phyloP scores from a whole-genome alignment of 768 basidiomycete species.

The Fomitopsis serialis region DNA sequence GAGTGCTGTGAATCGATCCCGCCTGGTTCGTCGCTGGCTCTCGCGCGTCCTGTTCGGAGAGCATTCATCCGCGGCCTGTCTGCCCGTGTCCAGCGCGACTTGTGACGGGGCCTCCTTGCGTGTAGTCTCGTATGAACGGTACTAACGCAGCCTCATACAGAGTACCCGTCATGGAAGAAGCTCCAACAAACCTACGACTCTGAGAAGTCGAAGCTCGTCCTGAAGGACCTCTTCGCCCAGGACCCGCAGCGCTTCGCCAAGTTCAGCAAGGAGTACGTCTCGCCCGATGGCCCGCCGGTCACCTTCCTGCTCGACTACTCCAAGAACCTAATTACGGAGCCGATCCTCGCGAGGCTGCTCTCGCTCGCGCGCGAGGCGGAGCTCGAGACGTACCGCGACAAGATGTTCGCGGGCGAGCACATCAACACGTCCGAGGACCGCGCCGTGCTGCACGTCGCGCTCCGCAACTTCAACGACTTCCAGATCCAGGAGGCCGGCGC shows the following conservation, averaged over 20 bases:
- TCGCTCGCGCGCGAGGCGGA: conserved; percentile 79
- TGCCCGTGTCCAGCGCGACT: too few relatives aligned
- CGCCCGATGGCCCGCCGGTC: conserved; percentile 57
- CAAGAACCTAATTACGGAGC: conserved; percentile 90
- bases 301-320: conserved; percentile 94
- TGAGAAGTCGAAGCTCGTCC: conserved; percentile 66
- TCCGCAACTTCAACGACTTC: conserved; percentile 77
- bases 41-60: too few relatives aligned
- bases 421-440: conserved; percentile 99
- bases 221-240: conserved; percentile 89
- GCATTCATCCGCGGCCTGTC: too few relatives aligned
- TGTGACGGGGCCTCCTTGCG: too few relatives aligned
- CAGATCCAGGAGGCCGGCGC: conserved; percentile 77
- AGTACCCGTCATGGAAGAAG: conserved; percentile 87
- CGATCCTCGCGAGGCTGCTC: conserved; percentile 75
- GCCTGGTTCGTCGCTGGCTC: too few relatives aligned
- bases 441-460: conserved; percentile 91
- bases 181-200: conserved; percentile 80
- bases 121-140: neutral
- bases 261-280: conserved; percentile 74
- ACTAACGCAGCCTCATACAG: conserved; percentile 32
- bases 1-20: too few relatives aligned
- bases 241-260: conserved; percentile 85
- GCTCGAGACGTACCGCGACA: conserved; percentile 80
- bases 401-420: conserved; percentile 93